phyloP scores from a whole-genome alignment of 495 filamentous ascomycete genomes.

The Penicillium diatomitis region DNA sequence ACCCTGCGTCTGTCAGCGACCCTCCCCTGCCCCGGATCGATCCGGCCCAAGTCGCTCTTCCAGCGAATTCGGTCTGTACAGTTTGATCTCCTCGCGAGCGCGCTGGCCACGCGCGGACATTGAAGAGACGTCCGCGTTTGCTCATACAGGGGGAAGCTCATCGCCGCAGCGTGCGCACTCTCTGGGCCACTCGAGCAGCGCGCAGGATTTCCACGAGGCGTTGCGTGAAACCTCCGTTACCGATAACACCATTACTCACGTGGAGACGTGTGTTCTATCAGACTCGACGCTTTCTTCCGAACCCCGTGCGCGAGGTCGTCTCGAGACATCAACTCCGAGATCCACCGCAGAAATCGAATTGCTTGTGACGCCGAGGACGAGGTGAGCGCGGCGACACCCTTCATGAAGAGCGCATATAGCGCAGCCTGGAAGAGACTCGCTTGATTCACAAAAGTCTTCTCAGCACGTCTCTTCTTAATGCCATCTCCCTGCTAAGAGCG shows the following conservation, averaged over 20 bases:
- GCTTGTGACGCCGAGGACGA: not conserved
- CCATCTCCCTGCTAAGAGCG: too few species aligned
- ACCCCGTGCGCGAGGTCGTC: not conserved
- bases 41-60: slow-evolving; percentile 3
- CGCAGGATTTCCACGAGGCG: slow-evolving; percentile 13
- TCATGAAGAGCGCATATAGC: too few species aligned
- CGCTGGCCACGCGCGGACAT: not conserved
- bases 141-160: not conserved
- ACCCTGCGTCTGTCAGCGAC: slow-evolving; percentile 5
- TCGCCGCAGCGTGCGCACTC: not conserved
- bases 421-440: too few species aligned
- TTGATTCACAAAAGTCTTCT: too few species aligned
- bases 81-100: not conserved
- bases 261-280: not conserved
- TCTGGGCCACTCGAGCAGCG: slow-evolving; percentile 1
- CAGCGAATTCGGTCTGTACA: slow-evolving; percentile 12
- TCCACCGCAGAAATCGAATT: slow-evolving; percentile 3
- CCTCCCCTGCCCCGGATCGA: not conserved
- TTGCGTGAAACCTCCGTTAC: slow-evolving; percentile 8
- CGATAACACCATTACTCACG: not conserved
- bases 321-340: not conserved
- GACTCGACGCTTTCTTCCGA: not conserved
- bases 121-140: not conserved
- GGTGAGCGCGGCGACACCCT: not conserved
- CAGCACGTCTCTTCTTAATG: too few species aligned